Percentiles rank a stretch among this genome's conserved stretches.
Evolutionary conservation across 1,139 yeast species (phyloP).

Genomic region (Taphrina communis): DNA sequence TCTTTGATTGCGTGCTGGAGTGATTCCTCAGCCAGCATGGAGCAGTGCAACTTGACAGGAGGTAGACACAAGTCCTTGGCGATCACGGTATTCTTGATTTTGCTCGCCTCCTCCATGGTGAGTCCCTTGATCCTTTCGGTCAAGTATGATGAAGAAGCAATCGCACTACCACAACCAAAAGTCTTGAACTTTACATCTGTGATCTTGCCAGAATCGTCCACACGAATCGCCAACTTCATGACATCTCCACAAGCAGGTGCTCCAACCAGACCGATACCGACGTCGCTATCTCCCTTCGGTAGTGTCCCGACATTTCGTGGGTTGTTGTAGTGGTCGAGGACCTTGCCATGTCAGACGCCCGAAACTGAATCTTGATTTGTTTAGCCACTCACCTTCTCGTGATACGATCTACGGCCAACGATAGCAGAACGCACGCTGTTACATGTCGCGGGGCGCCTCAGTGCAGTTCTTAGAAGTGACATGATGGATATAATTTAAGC

Average conservation of each 20-base stretch:
- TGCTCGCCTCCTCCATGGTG: conserved; percentile 90
- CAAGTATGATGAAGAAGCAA: conserved; percentile 92
- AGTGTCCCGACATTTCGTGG: conserved; percentile 96
- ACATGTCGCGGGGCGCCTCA: conserved; percentile 18
- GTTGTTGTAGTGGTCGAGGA: conserved; percentile 89
- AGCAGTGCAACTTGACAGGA: conserved; percentile 95
- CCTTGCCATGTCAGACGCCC: conserved; percentile 5
- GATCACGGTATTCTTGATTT: conserved; percentile 86
- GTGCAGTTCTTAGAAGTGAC: conserved; percentile 20
- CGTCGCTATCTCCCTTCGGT: conserved; percentile 74
- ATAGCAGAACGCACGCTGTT: conserved; percentile 1
- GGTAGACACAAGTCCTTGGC: conserved; percentile 93
- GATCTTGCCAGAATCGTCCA: conserved; percentile 86
- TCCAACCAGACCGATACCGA: conserved; percentile 96
- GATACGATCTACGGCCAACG: conserved; percentile 23
- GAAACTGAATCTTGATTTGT: background rate
- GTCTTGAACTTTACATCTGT: conserved; percentile 97
- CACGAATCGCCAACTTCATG: conserved; percentile 94
- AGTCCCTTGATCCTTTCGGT: conserved; percentile 95
- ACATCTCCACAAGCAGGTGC: conserved; percentile 99
- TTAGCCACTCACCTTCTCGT: conserved; percentile 2
- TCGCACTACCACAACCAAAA: conserved; percentile 97
- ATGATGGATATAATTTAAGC: background rate
- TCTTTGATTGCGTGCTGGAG: conserved; percentile 96
- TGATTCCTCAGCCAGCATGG: conserved; percentile 98